Evolutionary conservation across 2,329 filamentous ascomycete species (phyloP).

Genomic region (Penicillium sp.): DNA sequence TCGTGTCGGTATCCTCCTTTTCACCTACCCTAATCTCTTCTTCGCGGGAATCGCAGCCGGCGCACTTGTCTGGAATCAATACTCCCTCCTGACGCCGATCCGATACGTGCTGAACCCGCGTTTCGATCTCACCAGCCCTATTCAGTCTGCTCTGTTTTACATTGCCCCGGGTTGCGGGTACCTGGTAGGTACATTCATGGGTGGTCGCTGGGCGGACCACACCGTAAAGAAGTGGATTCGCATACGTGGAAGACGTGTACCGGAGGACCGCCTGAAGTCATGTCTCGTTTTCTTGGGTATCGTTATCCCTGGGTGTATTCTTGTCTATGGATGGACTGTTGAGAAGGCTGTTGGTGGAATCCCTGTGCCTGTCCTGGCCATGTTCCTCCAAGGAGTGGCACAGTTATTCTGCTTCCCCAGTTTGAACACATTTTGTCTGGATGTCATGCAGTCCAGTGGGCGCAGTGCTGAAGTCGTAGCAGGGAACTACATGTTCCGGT

Average conservation of each 20-base stretch:
- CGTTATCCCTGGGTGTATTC: slow-evolving; percentile 64
- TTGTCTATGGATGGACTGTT: slow-evolving; percentile 71
- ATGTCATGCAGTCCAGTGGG: slow-evolving; percentile 70
- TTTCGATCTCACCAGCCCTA: slow-evolving; percentile 68
- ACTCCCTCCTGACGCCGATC: slow-evolving; percentile 69
- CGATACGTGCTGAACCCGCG: slow-evolving; percentile 75
- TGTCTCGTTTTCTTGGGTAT: slow-evolving; percentile 61
- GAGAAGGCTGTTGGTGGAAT: slow-evolving; percentile 60
- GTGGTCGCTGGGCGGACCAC: slow-evolving; percentile 72
- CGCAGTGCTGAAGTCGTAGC: slow-evolving; percentile 74
- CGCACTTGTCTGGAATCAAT: slow-evolving; percentile 76
- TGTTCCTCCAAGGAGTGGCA: slow-evolving; percentile 75
- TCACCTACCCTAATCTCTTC: slow-evolving; percentile 70
- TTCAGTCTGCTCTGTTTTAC: slow-evolving; percentile 73
- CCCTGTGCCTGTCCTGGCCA: slow-evolving; percentile 67
- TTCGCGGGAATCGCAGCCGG: slow-evolving; percentile 64
- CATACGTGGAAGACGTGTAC: slow-evolving; percentile 62
- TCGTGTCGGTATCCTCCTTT: slow-evolving; percentile 63
- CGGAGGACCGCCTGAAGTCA: slow-evolving; percentile 70
- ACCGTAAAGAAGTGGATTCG: slow-evolving; percentile 68
- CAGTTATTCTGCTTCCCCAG: slow-evolving; percentile 77
- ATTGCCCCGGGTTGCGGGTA: slow-evolving; percentile 74
- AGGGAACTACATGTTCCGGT: slow-evolving; percentile 78
- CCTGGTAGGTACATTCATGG: slow-evolving; percentile 69
- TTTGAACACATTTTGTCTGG: slow-evolving; percentile 79